Evolutionary conservation across 2,329 filamentous ascomycete species (phyloP).

Genomic region (Monosporascus sp.): DNA sequence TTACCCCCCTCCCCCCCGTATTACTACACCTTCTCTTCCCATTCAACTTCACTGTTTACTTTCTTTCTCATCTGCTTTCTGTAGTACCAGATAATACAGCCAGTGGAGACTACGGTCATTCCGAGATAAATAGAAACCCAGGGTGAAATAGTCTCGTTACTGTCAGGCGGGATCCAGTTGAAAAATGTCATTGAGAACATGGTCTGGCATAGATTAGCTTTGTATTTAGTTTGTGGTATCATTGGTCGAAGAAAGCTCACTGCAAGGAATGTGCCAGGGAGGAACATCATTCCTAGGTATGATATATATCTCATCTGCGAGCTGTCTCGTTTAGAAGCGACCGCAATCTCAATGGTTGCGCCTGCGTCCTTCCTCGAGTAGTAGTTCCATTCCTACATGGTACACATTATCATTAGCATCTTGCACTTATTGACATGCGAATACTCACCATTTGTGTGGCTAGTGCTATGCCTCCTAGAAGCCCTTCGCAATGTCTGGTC

Average conservation of each 20-base stretch:
- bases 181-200: conserved; percentile 19
- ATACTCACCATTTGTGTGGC: conserved; percentile 14
- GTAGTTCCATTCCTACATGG: conserved; percentile 15
- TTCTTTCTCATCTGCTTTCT: background rate
- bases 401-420: background rate
- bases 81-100: background rate
- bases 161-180: conserved; percentile 13
- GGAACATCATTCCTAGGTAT: conserved; percentile 16
- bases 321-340: conserved; percentile 13
- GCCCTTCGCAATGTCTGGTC: conserved; percentile 3
- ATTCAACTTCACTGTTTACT: background rate
- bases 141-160: conserved; percentile 11
- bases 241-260: conserved; percentile 5
- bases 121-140: conserved; percentile 13
- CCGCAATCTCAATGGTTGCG: conserved; percentile 11
- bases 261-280: conserved; percentile 18
- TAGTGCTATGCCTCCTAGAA: conserved; percentile 10
- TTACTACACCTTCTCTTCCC: no score
- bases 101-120: conserved; percentile 7
- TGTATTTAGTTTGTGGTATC: background rate
- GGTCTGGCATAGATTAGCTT: conserved; percentile 2
- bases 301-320: conserved; percentile 13
- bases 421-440: no score
- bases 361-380: conserved; percentile 10
- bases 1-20: no score